Evolutionary conservation across 257 asterid species (phyloP), one percentile per base, ranked within the genome.

Genomic region (Datura wrightii): DNA sequence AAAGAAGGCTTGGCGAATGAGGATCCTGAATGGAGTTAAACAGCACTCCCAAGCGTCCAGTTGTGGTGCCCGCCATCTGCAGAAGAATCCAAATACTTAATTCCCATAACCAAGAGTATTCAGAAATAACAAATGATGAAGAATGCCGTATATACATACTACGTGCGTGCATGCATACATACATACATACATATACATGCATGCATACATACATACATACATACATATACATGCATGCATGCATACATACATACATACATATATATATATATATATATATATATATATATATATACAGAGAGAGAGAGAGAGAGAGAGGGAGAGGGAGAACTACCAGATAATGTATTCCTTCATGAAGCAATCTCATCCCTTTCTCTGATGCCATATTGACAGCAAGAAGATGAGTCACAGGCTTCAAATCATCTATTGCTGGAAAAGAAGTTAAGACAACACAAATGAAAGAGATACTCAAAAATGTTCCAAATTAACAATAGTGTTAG

Each of bases 401-500:
- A 91, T 97, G 99, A 88, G 98, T 94, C 88, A 97, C 98, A 0
- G 98, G 99, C 92, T 97, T 97, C 91, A 97, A 83, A 85, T 97
- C 98, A 90, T 95, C 99, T 76, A 89, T 86, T 37, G 98, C 99
- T 97, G 92, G 87, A 87, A 79, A 46, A 86, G 63, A 62, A 87
- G 87, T 84, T 86, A 6, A 71, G 56, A 79, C 56, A 83, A 84
- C 84, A 81, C 83, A 83, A 55, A 41, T 85, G 62, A 78, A 53
- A 78, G 79, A 87, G 86, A 71, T 11, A 88, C 80, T 83, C 34
- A 86, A 83, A 82, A 84, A 86, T 71, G 84, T 74, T 44, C 71
- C 50, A 60, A 50, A 41, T 16, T 63, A 84, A 66, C 66, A 84
- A 59, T 86, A 82, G 67, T 80, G 86, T 85, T 84, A 79, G 83